A percentile compares a stretch with the other conserved stretches of the same genome.
These are phyloP conservation scores for Gossypium australe DNA, from an alignment of 345 rosid species.

Conservation along the genomic window DNA sequence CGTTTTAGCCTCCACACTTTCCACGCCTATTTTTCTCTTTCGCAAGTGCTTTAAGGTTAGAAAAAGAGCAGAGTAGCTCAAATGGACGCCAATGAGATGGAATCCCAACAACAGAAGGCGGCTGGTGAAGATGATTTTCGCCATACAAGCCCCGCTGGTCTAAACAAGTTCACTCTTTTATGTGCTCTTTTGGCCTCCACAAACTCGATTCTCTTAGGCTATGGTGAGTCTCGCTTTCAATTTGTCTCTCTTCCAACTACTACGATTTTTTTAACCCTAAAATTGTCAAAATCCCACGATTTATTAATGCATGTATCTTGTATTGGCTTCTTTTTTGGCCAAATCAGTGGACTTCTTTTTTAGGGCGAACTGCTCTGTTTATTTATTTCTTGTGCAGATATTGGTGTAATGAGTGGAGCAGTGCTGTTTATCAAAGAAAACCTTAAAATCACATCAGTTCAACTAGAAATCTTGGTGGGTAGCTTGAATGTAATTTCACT, in stretches of 20 bases:
- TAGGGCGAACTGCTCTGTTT: neutral
- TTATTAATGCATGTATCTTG: neutral
- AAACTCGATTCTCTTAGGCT: slow-evolving; percentile 55
- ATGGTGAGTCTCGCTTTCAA: slow-evolving; percentile 37
- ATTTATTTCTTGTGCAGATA: slow-evolving; percentile 31
- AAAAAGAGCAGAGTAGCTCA: neutral
- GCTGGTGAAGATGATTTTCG: neutral
- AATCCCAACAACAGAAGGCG: neutral
- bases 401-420: slow-evolving; percentile 71
- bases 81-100: neutral
- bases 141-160: neutral
- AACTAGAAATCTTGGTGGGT: slow-evolving; percentile 55
- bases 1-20: neutral
- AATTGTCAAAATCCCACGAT: neutral
- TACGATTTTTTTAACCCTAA: neutral
- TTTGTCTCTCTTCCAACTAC: neutral
- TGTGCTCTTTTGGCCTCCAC: slow-evolving; percentile 58
- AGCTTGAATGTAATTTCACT: slow-evolving; percentile 45
- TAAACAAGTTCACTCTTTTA: slow-evolving; percentile 47
- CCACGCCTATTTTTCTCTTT: neutral
- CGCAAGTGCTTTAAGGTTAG: neutral
- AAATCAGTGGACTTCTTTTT: neutral
- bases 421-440: slow-evolving; percentile 46
- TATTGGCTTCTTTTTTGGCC: neutral
- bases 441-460: slow-evolving; percentile 37